Base-by-base conservation (phyloP, 2,329 filamentous ascomycete genomes). In the Chaetomiaceae sp. region DNA sequence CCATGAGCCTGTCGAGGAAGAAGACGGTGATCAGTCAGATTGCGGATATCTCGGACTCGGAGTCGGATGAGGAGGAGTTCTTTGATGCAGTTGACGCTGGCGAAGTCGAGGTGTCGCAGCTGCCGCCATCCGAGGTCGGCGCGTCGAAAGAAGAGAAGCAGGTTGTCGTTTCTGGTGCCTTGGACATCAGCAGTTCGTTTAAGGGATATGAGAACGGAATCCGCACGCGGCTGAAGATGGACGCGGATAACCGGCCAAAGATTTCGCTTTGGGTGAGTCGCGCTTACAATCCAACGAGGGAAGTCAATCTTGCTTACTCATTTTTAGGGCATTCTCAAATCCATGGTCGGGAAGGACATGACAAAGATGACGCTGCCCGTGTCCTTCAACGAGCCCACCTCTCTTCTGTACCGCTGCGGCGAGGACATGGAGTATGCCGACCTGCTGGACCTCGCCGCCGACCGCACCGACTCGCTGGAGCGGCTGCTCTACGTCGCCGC, bases 281-380 rank as follows among this genome's bases (percentile, higher is more conserved):
- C 27, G 27, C 27, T 7, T n/a, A 6, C 3, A 31, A 6, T 31
- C 27, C 27, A 12, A 3, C 4, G 27, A 11, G 27, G n/a, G n/a
- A n/a, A n/a, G n/a, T n/a, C 14, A 31, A 11, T 9, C 8, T 4
- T 31, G 6, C 4, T 20, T 12, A 25, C 66, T 69, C 58, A 70
- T 34, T 12, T 55, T 7, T 47, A 96, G 91, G 87, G 88, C 61
- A 96, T 99, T 63, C 75, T 99, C 59, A 99, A 97, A 75, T 97
- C 92, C 20, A 97, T 99, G 94, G 96, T 99, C 71, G 94, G 94
- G 59, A 97, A 99, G 70, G 94, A 99, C 67, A 97, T 99, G 94
- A 97, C 94, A 34, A 97, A 95, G 76, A 99, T 99, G 92, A 97
- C 94, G 0, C 75, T 99, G 19, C 94, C 94, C 0, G 94, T 99